Evolutionary conservation across 2,329 filamentous ascomycete species (phyloP), one percentile per base, ranked within the genome.

Genomic region (Penicillium sp.): DNA sequence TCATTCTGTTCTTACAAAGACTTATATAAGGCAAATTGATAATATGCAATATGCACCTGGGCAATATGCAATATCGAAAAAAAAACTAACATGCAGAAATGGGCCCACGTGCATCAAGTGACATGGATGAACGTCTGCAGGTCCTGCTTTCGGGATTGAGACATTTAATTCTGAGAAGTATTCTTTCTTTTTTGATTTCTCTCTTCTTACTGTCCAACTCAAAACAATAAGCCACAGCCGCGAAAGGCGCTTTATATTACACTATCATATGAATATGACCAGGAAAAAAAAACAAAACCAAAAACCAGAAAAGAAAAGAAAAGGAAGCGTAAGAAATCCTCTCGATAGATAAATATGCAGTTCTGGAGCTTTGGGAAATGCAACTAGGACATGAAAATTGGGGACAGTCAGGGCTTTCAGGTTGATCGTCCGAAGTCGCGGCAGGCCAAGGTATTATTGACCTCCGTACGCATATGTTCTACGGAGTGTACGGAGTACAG

Each of bases 381-480:
- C 41, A 50, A 37, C 33, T 17, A 51, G 57, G 43, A 57, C 38
- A 62, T 61, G 50, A 62, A 66, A 64, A 62, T 58, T 58, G 62
- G 62, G 55, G 59, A 65, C 54, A 59, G 29, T 42, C 54, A 53
- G 52, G 46, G 51, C 45, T 33, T 54, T 59, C 49, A 56, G 62
- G 59, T 42, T 43, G 62, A 66, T 64, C 57, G 58, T 61, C 62
- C 52, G 56, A 63, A 56, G 47, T 56, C 50, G 48, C 50, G 54
- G 37, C 50, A 48, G 53, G 47, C 48, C 51, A 53, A 27, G 47
- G 35, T 35, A 35, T 35, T 35, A 17, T 35, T 46, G 19, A 33
- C 13, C 29, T 47, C 13, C 37, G 48, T 50, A 40, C 19, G 46
- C 23, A 19, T 7, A 35, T 35, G 7, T 35, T 17, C 6, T 35